Conservation (phyloP, 768 basidiomycete species). For the Rhizopogon vulgaris region DNA sequence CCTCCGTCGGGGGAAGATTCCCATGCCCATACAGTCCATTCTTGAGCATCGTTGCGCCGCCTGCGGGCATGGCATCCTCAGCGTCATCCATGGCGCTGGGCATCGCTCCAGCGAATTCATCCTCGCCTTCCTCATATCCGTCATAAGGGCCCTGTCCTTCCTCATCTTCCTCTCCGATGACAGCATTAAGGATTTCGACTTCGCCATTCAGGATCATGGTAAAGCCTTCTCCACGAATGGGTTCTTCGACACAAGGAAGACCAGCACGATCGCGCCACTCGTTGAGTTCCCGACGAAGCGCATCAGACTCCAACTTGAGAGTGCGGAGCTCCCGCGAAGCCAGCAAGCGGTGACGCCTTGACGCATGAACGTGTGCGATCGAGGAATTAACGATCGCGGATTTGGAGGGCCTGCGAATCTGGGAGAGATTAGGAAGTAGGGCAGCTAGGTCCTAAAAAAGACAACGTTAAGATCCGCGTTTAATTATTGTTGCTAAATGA, state of each 20-base stretch:
- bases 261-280: conserved; percentile 82
- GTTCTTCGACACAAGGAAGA: conserved; percentile 68
- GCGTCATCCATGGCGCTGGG: conserved; percentile 22
- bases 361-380: conserved; percentile 82
- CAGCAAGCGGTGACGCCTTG: conserved; percentile 73
- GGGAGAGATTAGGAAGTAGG: conserved; percentile 83
- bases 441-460: conserved; percentile 79
- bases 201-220: conserved; percentile 65
- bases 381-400: conserved; percentile 95
- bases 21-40: conserved; percentile 28
- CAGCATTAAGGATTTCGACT: conserved; percentile 54
- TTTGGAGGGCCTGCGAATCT: conserved; percentile 92
- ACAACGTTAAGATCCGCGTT: conserved; percentile 1
- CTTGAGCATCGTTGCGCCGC: conserved; percentile 29
- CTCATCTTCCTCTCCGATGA: conserved; percentile 52
- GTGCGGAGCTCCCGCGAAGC: conserved; percentile 78
- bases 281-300: conserved; percentile 85
- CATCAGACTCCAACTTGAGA: conserved; percentile 77
- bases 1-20: conserved; percentile 24
- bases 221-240: conserved; percentile 66
- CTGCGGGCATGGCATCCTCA: conserved; percentile 23
- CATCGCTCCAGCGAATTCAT: conserved; percentile 27
- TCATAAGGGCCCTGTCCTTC: conserved; percentile 34
- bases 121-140: conserved; percentile 36
- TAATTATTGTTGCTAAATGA: conserved; percentile 6